Base-by-base conservation (phyloP, 805 yeast genomes). In the Soucietia sequanensis region DNA sequence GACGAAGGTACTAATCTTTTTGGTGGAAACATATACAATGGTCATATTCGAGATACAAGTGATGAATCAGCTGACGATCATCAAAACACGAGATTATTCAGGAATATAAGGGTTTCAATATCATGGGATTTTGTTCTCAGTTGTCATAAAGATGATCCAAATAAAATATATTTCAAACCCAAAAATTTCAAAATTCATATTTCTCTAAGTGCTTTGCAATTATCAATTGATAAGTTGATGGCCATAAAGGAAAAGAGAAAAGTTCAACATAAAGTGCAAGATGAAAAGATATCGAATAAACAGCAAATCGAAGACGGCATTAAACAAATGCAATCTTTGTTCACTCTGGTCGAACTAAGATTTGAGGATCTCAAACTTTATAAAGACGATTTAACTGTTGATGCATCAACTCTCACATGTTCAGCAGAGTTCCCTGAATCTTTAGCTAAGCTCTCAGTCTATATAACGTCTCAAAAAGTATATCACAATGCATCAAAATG, bases 401-500 rank as follows among this genome's bases (percentile, higher is more conserved):
- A n/a, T n/a, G n/a, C n/a, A n/a, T n/a, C n/a, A n/a, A n/a, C n/a
- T n/a, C n/a, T n/a, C n/a, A n/a, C n/a, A n/a, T n/a, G n/a, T n/a
- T n/a, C n/a, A n/a, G n/a, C n/a, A n/a, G n/a, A n/a, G n/a, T n/a
- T n/a, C n/a, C n/a, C n/a, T n/a, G n/a, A n/a, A n/a, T n/a, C n/a
- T n/a, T n/a, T n/a, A n/a, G n/a, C n/a, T n/a, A n/a, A n/a, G n/a
- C n/a, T n/a, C n/a, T n/a, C n/a, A 34, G 20, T 58, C 12, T 58
- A 58, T 38, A 27, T 62, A 18, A 58, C 70, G 1, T 47, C 62
- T 2, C 49, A 50, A 9, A 56, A 46, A 30, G 11, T 66, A 4
- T 49, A 34, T 29, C 66, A 68, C 29, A 39, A 49, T 8, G 61
- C 46, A 11, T 49, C 56, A 30, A 49, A 47, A 26, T 56, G 65